Percentiles rank a stretch among this genome's conserved stretches.
These are phyloP conservation scores for Trichoderma atroviride DNA, from an alignment of 2,329 filamentous ascomycete genomes.

Conservation along the genomic window DNA sequence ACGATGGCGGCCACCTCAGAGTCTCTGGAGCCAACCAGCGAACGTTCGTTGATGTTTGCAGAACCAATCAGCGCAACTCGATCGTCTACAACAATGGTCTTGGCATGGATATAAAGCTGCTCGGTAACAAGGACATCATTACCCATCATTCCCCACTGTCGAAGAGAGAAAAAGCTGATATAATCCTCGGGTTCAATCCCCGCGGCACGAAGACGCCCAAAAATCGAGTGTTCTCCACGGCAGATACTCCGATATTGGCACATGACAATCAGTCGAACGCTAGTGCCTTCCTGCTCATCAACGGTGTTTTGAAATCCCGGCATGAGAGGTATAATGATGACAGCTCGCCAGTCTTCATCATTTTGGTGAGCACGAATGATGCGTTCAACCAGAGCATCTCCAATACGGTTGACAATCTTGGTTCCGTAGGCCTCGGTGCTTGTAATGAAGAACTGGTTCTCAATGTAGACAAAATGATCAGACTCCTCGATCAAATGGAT, in stretches of 20 bases:
- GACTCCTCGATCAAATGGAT: conserved; percentile 92
- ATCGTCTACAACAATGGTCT: conserved; percentile 95
- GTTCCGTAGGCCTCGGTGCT: conserved; percentile 86
- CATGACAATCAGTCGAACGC: conserved; percentile 92
- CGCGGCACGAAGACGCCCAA: conserved; percentile 75
- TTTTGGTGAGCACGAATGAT: conserved; percentile 83
- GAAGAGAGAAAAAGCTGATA: conserved; percentile 90
- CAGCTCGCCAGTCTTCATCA: conserved; percentile 85
- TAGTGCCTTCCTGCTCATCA: conserved; percentile 89
- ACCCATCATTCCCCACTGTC: conserved; percentile 90
- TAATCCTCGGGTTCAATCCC: conserved; percentile 94
- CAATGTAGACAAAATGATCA: conserved; percentile 97
- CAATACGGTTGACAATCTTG: conserved; percentile 89
- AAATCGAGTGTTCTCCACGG: conserved; percentile 88
- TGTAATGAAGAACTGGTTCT: conserved; percentile 98
- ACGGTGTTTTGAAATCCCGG: conserved; percentile 99
- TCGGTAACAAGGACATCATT: conserved; percentile 86
- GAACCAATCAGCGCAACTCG: conserved; percentile 92
- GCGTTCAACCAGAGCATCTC: conserved; percentile 89
- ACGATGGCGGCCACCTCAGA: conserved; percentile 91
- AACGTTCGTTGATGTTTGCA: conserved; percentile 97
- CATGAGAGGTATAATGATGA: conserved; percentile 91
- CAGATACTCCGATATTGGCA: conserved; percentile 97
- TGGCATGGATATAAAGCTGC: conserved; percentile 97
- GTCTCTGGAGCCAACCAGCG: conserved; percentile 88